Base-by-base conservation (phyloP, 495 filamentous ascomycete species). In the Chaetomium tenue region DNA sequence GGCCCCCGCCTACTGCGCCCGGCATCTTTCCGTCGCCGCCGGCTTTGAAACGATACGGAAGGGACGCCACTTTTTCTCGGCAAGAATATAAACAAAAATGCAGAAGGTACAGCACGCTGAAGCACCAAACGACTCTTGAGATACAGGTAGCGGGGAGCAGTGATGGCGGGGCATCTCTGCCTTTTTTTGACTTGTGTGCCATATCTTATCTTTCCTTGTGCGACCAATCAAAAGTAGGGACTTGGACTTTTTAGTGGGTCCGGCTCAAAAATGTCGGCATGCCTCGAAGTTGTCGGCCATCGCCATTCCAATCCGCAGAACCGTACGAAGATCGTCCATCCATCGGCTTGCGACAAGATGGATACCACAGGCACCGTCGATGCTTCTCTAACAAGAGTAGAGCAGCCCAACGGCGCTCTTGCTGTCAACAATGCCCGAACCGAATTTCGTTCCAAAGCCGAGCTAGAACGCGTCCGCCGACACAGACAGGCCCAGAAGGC, bases 31-130 rank as follows among this genome's bases (percentile, higher is more conserved):
- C 85, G 78, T 79, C 82, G 72, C 88, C 87, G 76, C 90, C 90
- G 65, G 86, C 86, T 82, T 93, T 96, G 78, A 96, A 96, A 73
- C 92, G 82, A 70, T 89, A 95, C 3, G 92, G 91, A 74, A 96
- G 79, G 63, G 91, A 89, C 68, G 84, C 84, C 84, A 87, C 74
- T 37, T 75, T 75, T 76, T n/a, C 16, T 39, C 16, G 28, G 51
- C 11, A 6, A n/a, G 15, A 40, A 40, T 28, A 26, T 12, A 9
- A 16, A 6, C 7, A 22, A 46, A 59, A 47, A 40, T 30, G n/a
- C 33, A 47, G 8, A 39, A 28, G 18, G 57, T 6, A 25, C 33
- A 33, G 12, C 28, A 50, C 18, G 9, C 0, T 20, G 33, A 23
- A 33, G 26, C 26, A 37, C 25, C 20, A 11, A 26, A 18, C 48